Evolutionary conservation across 169 alveolate species (phyloP).

Genomic region (Plasmodium falciparum): DNA sequence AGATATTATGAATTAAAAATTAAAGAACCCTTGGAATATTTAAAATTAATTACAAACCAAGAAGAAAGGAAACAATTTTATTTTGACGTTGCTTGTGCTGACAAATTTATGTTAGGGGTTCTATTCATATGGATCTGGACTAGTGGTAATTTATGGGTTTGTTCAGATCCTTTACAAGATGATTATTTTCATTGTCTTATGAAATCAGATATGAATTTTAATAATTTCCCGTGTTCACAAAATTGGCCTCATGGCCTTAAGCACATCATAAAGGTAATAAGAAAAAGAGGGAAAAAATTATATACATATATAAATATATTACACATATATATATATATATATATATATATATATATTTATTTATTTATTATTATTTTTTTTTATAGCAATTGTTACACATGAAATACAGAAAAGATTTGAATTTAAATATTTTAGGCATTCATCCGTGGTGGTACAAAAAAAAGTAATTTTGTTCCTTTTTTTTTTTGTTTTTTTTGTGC

Average conservation of each 20-base stretch:
- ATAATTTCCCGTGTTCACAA: constrained; percentile 25
- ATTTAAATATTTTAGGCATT: constrained; percentile 35
- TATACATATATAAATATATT: not conserved
- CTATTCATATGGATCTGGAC: constrained; percentile 87
- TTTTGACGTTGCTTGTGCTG: constrained; percentile 86
- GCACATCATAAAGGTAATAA: constrained; percentile 27
- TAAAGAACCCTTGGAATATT: constrained; percentile 23
- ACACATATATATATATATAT: not conserved
- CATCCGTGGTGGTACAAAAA: constrained; percentile 62
- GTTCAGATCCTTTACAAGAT: constrained; percentile 85
- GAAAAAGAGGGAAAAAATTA: not conserved
- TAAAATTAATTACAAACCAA: constrained; percentile 24
- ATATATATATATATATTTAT: not conserved
- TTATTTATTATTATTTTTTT: not conserved
- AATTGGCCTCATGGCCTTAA: constrained; percentile 44
- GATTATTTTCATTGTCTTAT: constrained; percentile 49
- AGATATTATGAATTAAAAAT: constrained; percentile 47
- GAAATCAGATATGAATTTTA: constrained; percentile 47
- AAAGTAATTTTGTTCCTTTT: not conserved
- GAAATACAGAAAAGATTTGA: constrained; percentile 22
- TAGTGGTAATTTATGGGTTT: constrained; percentile 86
- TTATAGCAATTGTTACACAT: constrained; percentile 32
- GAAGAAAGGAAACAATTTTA: constrained; percentile 78
- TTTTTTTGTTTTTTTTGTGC: too few relatives aligned
- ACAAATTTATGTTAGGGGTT: constrained; percentile 72